A percentile compares a stretch with the other conserved stretches of the same genome.
phyloP scores from a whole-genome alignment of 768 basidiomycete species.

The Hebeloma cylindrosporum region DNA sequence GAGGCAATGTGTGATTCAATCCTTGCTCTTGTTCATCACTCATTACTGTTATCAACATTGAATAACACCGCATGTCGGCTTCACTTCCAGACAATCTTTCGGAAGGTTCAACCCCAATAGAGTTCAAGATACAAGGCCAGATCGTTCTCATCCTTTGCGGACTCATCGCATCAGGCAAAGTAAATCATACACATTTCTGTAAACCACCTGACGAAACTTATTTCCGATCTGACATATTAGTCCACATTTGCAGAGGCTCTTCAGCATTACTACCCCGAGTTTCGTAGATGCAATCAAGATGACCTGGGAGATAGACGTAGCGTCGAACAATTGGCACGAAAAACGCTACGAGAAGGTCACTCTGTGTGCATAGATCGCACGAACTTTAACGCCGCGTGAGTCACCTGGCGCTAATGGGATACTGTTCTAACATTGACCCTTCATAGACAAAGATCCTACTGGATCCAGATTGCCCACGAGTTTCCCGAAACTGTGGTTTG shows the following conservation, averaged over 20 bases:
- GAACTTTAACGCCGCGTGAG: constrained; percentile 69
- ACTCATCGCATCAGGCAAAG: constrained; percentile 75
- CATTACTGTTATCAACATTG: no score
- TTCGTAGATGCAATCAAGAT: constrained; percentile 78
- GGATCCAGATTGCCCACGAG: constrained; percentile 71
- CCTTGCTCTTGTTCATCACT: no score
- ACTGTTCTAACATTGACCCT: neutral
- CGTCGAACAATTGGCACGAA: constrained; percentile 63
- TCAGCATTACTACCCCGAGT: constrained; percentile 55
- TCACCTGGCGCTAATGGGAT: constrained; percentile 12
- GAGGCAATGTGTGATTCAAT: no score
- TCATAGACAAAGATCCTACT: constrained; percentile 67
- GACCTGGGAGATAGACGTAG: constrained; percentile 65
- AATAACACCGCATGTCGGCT: constrained; percentile 19
- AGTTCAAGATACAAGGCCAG: constrained; percentile 34
- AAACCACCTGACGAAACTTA: constrained; percentile 8
- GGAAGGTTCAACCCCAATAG: constrained; percentile 21
- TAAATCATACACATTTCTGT: constrained; percentile 25
- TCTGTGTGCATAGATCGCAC: constrained; percentile 83
- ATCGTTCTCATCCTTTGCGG: constrained; percentile 74
- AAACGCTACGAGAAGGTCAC: constrained; percentile 51
- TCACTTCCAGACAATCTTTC: constrained; percentile 10
- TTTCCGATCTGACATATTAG: constrained; percentile 23
- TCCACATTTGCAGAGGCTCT: constrained; percentile 75
- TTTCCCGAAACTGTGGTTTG: constrained; percentile 64